These are phyloP conservation scores for Gracilaria domingensis DNA, from an alignment of 23 red algal species.

Conservation along the genomic window DNA sequence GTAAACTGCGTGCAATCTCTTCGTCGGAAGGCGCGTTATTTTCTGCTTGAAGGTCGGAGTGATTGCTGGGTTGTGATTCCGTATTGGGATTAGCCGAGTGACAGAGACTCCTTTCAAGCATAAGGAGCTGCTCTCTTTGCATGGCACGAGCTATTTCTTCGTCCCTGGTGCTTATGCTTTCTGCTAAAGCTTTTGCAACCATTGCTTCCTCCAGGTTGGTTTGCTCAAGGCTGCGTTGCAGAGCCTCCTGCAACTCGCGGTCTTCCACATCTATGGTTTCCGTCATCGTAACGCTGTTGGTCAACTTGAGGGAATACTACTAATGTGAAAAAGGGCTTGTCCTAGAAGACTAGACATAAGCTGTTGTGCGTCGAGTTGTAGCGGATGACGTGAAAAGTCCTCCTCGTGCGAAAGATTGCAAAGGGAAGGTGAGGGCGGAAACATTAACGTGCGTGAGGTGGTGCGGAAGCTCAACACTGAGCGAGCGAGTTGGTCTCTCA, in stretches of 20 bases:
- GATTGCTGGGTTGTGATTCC: neutral
- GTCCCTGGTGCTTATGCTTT: slow-evolving; percentile 11
- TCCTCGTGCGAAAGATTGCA: too few species aligned
- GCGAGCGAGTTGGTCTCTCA: too few species aligned
- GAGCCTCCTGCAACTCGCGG: slow-evolving; percentile 15
- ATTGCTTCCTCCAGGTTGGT: slow-evolving; percentile 34
- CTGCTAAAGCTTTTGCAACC: slow-evolving; percentile 26
- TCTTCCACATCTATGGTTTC: slow-evolving; percentile 10
- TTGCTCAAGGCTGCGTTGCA: slow-evolving; percentile 27
- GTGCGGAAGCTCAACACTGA: too few species aligned
- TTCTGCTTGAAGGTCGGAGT: too few species aligned
- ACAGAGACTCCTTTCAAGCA: slow-evolving; percentile 28
- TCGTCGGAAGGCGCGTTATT: too few species aligned
- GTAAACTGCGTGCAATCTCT: too few species aligned
- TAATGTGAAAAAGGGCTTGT: neutral
- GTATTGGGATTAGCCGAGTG: neutral
- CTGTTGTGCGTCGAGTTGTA: neutral
- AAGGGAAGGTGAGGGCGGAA: too few species aligned
- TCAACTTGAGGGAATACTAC: neutral
- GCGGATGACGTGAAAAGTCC: neutral
- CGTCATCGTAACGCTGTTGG: neutral
- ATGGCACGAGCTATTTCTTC: slow-evolving; percentile 33
- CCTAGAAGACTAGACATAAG: neutral
- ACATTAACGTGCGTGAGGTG: too few species aligned
- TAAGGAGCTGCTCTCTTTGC: slow-evolving; percentile 29